These are phyloP conservation scores for Penicillium oxalicum DNA, from an alignment of 2,329 filamentous ascomycete species.

Conservation along the genomic window DNA sequence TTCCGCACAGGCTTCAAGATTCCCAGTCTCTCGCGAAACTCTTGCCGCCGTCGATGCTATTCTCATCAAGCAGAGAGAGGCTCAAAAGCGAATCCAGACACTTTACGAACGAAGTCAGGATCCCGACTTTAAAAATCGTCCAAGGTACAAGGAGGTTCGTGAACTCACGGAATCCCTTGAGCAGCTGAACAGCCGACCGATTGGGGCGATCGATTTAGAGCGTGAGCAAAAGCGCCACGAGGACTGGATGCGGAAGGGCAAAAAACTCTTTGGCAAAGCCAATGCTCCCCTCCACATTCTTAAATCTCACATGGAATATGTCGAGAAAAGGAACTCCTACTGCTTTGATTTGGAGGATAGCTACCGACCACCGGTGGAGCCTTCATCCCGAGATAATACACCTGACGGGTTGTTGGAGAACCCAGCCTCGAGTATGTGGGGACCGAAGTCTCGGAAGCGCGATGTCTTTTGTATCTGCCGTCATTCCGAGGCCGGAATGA, in stretches of 20 bases:
- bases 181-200: slow-evolving; percentile 86
- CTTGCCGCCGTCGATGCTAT: slow-evolving; percentile 81
- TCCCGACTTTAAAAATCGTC: slow-evolving; percentile 68
- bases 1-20: slow-evolving; percentile 69
- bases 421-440: slow-evolving; percentile 27
- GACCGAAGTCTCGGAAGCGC: slow-evolving; percentile 52
- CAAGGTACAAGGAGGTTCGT: slow-evolving; percentile 82
- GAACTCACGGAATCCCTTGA: slow-evolving; percentile 82
- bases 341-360: slow-evolving; percentile 91
- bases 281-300: slow-evolving; percentile 96
- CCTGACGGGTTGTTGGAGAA: slow-evolving; percentile 53
- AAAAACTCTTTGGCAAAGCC: slow-evolving; percentile 95
- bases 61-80: slow-evolving; percentile 89
- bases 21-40: slow-evolving; percentile 79
- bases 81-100: slow-evolving; percentile 78
- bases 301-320: slow-evolving; percentile 88
- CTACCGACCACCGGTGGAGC: slow-evolving; percentile 83
- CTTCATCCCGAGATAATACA: slow-evolving; percentile 74
- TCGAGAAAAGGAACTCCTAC: slow-evolving; percentile 78
- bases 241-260: slow-evolving; percentile 98
- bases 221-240: slow-evolving; percentile 92
- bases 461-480: slow-evolving; percentile 98
- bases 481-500: slow-evolving; percentile 90
- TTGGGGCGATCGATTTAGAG: slow-evolving; percentile 85
- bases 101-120: slow-evolving; percentile 73